phyloP scores from a whole-genome alignment of 1,139 yeast species.

The Yamadazyma trypodendri region DNA sequence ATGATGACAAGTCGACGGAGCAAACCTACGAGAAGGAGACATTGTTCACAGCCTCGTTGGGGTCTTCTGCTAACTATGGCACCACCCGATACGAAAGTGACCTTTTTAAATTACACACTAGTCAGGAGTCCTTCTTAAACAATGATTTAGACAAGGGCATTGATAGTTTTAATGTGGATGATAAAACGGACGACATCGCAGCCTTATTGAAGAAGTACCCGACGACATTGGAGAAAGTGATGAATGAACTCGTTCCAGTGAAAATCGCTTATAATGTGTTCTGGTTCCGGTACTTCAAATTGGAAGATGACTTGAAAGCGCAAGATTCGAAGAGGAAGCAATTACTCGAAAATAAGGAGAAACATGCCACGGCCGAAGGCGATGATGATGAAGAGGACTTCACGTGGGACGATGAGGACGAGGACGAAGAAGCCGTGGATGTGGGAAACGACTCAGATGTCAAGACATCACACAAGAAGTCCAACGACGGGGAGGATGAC shows the following conservation, averaged over 20 bases:
- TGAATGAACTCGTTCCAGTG: conserved; percentile 69
- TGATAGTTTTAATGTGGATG: conserved; percentile 42
- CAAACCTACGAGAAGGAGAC: conserved; percentile 21
- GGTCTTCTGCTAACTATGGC: conserved; percentile 34
- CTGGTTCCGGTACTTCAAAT: conserved; percentile 73
- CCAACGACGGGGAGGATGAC: conserved; percentile 45
- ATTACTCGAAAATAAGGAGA: conserved; percentile 44
- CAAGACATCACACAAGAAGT: conserved; percentile 4
- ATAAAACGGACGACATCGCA: conserved; percentile 53
- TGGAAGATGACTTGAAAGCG: conserved; percentile 53
- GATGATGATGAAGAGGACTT: conserved; percentile 51
- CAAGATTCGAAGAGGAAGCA: conserved; percentile 69
- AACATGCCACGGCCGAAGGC: conserved; percentile 32
- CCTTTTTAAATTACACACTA: conserved; percentile 41
- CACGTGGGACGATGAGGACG: conserved; percentile 64
- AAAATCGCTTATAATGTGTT: conserved; percentile 58
- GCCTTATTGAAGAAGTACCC: conserved; percentile 48
- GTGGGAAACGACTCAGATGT: conserved; percentile 29
- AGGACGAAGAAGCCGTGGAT: conserved; percentile 39
- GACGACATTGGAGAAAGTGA: conserved; percentile 50
- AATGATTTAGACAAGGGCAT: conserved; percentile 18
- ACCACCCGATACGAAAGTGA: conserved; percentile 43
- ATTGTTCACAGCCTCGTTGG: conserved; percentile 21
- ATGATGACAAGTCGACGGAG: conserved; percentile 15
- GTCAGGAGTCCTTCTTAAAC: conserved; percentile 18